phyloP scores from a whole-genome alignment of 2,329 filamentous ascomycete species.

The Teratosphaeria nubilosa region DNA sequence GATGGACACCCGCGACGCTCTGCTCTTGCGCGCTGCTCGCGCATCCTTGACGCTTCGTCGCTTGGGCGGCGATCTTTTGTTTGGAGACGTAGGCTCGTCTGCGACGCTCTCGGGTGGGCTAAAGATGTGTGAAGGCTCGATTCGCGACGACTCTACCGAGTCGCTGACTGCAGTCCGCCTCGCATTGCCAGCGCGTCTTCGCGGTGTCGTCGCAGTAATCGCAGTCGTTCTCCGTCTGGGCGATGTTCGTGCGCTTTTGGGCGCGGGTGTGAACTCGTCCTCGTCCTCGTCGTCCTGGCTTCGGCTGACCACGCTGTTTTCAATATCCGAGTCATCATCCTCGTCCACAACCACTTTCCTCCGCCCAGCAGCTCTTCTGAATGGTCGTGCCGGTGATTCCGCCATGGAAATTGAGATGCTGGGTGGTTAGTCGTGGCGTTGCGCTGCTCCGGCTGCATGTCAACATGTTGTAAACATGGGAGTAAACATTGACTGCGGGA shows the following conservation, averaged over 20 bases:
- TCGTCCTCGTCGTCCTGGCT: constrained; percentile 49
- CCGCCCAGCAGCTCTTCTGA: constrained; percentile 52
- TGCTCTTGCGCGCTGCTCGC: constrained; percentile 30
- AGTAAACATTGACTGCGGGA: neutral
- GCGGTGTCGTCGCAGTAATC: constrained; percentile 39
- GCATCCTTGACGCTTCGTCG: constrained; percentile 50
- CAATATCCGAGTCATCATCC: constrained; percentile 49
- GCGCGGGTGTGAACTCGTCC: constrained; percentile 69
- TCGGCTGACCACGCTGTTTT: constrained; percentile 48
- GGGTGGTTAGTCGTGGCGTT: neutral
- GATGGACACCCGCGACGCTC: constrained; percentile 29
- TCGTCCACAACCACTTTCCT: constrained; percentile 68
- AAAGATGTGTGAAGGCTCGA: constrained; percentile 53
- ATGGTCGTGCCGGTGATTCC: constrained; percentile 40
- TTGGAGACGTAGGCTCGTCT: constrained; percentile 43
- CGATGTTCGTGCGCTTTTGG: constrained; percentile 49
- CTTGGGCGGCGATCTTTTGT: constrained; percentile 54
- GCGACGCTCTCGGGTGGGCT: constrained; percentile 45
- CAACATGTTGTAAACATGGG: neutral
- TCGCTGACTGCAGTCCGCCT: constrained; percentile 40
- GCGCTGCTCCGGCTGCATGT: neutral
- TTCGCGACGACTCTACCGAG: constrained; percentile 50
- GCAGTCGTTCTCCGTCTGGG: constrained; percentile 40
- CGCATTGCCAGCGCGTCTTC: constrained; percentile 27
- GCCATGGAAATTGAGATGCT: constrained; percentile 9